A percentile compares a stretch with the other conserved stretches of the same genome.
These are phyloP conservation scores for Diaporthe humulicola DNA, from an alignment of 2,329 filamentous ascomycete species.

Conservation along the genomic window DNA sequence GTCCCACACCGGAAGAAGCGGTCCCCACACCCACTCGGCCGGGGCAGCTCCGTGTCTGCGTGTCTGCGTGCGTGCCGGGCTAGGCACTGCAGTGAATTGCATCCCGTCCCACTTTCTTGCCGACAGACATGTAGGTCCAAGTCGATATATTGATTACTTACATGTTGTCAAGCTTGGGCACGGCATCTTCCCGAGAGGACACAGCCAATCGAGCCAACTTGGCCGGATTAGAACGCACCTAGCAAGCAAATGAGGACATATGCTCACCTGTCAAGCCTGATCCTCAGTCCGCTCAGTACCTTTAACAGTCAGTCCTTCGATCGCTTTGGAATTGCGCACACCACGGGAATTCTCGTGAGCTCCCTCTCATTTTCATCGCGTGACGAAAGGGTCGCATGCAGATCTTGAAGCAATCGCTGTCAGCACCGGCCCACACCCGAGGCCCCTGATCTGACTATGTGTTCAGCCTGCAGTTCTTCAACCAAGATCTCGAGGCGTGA, in stretches of 20 bases:
- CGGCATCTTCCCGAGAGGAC: conserved; percentile 11
- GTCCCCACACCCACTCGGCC: conserved; percentile 26
- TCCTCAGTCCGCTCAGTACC: neutral
- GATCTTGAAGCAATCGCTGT: conserved; percentile 29
- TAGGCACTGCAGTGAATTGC: conserved; percentile 4
- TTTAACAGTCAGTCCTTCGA: neutral
- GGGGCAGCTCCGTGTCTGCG: conserved; percentile 27
- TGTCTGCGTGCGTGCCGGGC: neutral
- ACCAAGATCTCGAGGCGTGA: conserved; percentile 13
- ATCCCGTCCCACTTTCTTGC: conserved; percentile 21
- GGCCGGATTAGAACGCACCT: neutral
- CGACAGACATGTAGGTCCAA: neutral
- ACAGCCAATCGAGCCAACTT: neutral
- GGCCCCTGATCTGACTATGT: conserved; percentile 10
- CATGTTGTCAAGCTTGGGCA: neutral
- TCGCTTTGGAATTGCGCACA: neutral
- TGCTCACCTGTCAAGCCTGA: neutral
- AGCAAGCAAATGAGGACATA: neutral
- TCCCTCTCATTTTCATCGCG: neutral
- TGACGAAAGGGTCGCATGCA: conserved; percentile 17
- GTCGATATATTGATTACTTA: conserved; percentile 29
- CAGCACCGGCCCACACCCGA: conserved; percentile 10
- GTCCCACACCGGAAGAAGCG: conserved; percentile 16
- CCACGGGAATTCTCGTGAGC: neutral
- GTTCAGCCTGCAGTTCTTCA: conserved; percentile 2